Percentiles rank a stretch among this genome's conserved stretches.
Conservation (phyloP, 2,329 filamentous ascomycete genomes). For the Helicocarpus griseus region DNA sequence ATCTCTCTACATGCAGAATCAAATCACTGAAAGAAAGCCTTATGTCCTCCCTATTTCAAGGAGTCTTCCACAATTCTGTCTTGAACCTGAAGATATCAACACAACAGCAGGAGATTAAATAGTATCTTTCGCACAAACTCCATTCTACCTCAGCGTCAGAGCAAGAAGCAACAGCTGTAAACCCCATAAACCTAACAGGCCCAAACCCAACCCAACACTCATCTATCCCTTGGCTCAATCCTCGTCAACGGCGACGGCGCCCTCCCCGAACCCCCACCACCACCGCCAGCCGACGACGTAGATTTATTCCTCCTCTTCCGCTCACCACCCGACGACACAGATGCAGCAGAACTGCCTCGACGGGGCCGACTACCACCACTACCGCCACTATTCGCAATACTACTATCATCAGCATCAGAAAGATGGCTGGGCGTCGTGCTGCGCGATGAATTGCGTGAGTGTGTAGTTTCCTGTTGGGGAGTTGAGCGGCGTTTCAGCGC, state of each 20-base stretch:
- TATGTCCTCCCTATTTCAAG: no score
- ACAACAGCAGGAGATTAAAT: no score
- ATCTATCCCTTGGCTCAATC: neutral
- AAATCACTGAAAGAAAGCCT: no score
- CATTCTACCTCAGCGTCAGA: no score
- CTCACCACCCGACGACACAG: conserved; percentile 18
- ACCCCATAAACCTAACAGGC: neutral
- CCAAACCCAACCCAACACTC: no score
- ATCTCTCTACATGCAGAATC: no score
- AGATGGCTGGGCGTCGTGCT: conserved; percentile 26
- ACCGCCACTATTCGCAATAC: conserved; percentile 16
- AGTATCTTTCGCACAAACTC: no score
- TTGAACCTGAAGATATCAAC: no score
- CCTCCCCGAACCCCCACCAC: conserved; percentile 1
- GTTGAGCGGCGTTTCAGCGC: conserved; percentile 6
- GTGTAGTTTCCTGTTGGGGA: conserved; percentile 19
- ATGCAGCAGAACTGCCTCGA: conserved; percentile 25
- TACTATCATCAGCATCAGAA: conserved; percentile 26
- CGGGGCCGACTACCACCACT: conserved; percentile 25
- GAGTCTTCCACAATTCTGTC: no score
- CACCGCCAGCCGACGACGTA: conserved; percentile 2
- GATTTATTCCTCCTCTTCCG: conserved; percentile 13
- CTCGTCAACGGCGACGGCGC: conserved; percentile 11
- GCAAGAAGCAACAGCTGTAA: neutral
- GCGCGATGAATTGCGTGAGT: conserved; percentile 34